Evolutionary conservation across 225 moss, liverwort and hornwort genomes (phyloP).

Genomic region (Climacium dendroides): DNA sequence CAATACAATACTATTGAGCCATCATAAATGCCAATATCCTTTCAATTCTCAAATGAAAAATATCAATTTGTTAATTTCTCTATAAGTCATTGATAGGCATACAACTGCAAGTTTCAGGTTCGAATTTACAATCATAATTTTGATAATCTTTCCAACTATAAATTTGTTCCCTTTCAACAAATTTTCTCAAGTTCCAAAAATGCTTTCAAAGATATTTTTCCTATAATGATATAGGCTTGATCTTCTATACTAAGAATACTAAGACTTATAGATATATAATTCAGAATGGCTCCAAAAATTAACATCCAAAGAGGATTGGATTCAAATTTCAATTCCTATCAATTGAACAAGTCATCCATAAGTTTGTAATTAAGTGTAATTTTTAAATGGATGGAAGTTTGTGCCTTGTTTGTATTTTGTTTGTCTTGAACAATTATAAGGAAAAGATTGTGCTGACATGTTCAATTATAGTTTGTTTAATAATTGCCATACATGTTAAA

Average conservation of each 20-base stretch:
- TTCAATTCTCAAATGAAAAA: neutral
- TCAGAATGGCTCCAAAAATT: neutral
- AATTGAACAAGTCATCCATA: too few relatives aligned
- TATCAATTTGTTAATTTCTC: neutral
- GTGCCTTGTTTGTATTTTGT: neutral
- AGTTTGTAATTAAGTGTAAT: neutral
- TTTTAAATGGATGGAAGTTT: neutral
- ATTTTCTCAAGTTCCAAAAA: neutral
- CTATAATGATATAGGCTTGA: neutral
- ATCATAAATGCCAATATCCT: conserved; percentile 7
- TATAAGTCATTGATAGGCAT: neutral
- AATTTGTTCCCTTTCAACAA: neutral
- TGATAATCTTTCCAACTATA: neutral
- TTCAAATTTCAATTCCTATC: too few relatives aligned
- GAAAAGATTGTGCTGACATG: too few relatives aligned
- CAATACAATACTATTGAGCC: conserved; percentile 25
- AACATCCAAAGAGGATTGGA: neutral
- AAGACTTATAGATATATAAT: neutral
- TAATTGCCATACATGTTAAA: neutral
- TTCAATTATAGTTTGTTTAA: neutral
- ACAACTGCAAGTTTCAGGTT: neutral
- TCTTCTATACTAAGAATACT: neutral
- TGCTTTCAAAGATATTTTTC: neutral
- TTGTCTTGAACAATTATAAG: neutral
- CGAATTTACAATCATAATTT: neutral